A percentile compares a stretch with the other conserved stretches of the same genome.
Conservation (phyloP, 2,329 filamentous ascomycete genomes). For the Aurifilum marmelostoma region DNA sequence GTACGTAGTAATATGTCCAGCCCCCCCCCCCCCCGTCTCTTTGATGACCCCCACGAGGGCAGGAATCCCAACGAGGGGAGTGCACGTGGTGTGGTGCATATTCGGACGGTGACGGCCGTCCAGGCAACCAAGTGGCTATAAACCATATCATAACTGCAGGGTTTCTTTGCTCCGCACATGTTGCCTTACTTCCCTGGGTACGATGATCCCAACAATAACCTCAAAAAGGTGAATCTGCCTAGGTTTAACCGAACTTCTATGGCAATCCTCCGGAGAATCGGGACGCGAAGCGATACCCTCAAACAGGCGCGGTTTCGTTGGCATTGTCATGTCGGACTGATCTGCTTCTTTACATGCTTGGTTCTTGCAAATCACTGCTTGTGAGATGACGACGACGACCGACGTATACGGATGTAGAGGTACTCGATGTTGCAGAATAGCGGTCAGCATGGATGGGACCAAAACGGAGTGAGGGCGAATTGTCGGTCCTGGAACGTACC, state of each 20-base stretch:
- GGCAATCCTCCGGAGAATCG: not conserved
- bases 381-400: slow-evolving; percentile 5
- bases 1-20: not conserved
- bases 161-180: not conserved
- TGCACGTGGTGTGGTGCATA: not conserved
- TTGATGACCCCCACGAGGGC: no score
- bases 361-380: not conserved
- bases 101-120: slow-evolving; percentile 1
- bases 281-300: slow-evolving; percentile 14
- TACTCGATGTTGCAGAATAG: not conserved
- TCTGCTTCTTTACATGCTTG: not conserved
- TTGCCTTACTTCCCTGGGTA: not conserved
- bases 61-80: no score
- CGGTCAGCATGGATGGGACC: not conserved
- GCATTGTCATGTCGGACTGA: not conserved
- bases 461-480: not conserved
- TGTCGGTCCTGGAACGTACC: not conserved
- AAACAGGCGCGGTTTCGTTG: not conserved
- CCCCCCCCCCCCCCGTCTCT: not conserved
- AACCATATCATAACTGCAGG: not conserved
- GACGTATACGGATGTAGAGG: not conserved
- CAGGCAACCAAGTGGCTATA: not conserved
- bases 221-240: not conserved
- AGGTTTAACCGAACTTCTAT: not conserved
- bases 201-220: not conserved